Evolutionary conservation across 73 alveolate species (phyloP).

Genomic region (Paramecium sonneborni): DNA sequence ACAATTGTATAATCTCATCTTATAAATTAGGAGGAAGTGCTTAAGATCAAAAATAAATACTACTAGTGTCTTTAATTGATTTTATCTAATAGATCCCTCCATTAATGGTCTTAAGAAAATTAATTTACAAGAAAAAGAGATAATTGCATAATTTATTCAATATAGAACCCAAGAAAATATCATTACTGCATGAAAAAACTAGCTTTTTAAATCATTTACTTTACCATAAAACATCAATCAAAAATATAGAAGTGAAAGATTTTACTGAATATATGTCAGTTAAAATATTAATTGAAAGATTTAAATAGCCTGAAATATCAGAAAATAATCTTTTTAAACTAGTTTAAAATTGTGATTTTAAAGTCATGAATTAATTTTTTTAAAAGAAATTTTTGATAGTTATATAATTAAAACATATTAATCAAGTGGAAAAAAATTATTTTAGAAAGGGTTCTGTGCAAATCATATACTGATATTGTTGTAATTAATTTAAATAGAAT

Average conservation of each 20-base stretch:
- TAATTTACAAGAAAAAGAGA: not conserved
- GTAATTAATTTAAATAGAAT: too few relatives aligned
- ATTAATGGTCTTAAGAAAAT: not conserved
- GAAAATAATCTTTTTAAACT: not conserved
- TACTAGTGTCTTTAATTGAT: not conserved
- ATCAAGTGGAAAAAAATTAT: not conserved
- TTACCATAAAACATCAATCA: not conserved
- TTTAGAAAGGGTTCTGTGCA: conserved; percentile 24
- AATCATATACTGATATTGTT: too few relatives aligned
- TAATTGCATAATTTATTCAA: not conserved
- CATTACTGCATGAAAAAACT: not conserved
- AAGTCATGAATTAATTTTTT: not conserved
- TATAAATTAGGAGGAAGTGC: not conserved
- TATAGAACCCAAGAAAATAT: not conserved
- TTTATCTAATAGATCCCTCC: conserved; percentile 31
- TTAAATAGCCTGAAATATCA: not conserved
- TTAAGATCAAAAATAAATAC: conserved; percentile 26
- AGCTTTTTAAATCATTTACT: not conserved
- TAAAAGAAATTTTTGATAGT: not conserved
- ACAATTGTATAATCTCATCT: not conserved
- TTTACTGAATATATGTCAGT: not conserved
- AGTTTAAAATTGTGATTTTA: not conserved
- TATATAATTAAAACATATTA: not conserved
- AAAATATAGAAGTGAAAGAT: not conserved
- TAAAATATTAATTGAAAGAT: not conserved